Conservation (phyloP, 345 rosid genomes). For the Ceriops tagal region DNA sequence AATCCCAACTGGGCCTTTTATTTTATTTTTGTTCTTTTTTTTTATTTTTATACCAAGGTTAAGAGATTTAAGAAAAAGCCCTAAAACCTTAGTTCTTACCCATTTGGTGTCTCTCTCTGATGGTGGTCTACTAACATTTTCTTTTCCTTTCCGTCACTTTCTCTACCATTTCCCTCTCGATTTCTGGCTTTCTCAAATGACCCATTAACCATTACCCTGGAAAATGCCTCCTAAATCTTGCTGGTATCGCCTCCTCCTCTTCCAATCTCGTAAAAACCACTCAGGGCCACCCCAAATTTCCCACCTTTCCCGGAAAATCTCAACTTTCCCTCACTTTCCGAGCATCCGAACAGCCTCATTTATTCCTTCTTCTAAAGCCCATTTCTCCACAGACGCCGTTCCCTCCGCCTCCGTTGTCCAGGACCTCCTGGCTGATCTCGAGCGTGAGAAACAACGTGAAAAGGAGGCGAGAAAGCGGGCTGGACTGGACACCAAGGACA, state of each 20-base stretch:
- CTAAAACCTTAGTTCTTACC: not conserved
- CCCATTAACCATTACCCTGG: not conserved
- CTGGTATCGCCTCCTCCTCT: slow-evolving; percentile 21
- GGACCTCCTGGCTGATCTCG: slow-evolving; percentile 56
- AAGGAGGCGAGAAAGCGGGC: slow-evolving; percentile 59
- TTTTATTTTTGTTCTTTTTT: no score
- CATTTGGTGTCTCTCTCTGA: no score
- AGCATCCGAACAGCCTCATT: slow-evolving; percentile 25
- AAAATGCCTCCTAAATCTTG: slow-evolving; percentile 11
- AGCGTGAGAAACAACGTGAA: slow-evolving; percentile 70
- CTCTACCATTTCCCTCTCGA: not conserved
- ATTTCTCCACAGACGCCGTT: slow-evolving; percentile 35
- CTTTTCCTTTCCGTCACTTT: not conserved
- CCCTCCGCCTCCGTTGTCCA: slow-evolving; percentile 29
- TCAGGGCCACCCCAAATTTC: slow-evolving; percentile 1
- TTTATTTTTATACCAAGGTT: no score
- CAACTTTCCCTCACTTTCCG: slow-evolving; percentile 18
- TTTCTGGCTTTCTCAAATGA: slow-evolving; percentile 8
- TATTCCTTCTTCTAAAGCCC: slow-evolving; percentile 25
- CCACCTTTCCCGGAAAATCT: slow-evolving; percentile 11
- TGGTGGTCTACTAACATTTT: not conserved
- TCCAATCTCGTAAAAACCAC: slow-evolving; percentile 12
- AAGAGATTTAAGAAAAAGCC: not conserved
- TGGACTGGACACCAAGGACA: slow-evolving; percentile 69
- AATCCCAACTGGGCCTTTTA: no score